phyloP scores from a whole-genome alignment of 163 green algal species.

The Scenedesmus sp. region DNA sequence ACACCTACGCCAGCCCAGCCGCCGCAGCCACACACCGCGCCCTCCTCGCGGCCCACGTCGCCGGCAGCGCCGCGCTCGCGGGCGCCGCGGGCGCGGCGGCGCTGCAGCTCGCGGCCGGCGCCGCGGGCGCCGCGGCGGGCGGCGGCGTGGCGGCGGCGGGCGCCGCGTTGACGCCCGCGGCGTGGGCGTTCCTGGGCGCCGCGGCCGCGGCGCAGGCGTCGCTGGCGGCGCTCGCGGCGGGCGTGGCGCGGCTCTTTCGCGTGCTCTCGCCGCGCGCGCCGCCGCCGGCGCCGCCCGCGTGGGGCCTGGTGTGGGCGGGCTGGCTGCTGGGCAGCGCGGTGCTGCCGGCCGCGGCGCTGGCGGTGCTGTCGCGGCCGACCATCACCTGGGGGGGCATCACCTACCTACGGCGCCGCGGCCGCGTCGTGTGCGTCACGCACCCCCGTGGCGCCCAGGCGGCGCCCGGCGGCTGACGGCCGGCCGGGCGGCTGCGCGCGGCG shows the following conservation, averaged over 20 bases:
- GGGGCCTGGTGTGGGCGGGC: constrained; percentile 1
- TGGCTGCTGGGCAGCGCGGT: constrained; percentile 16
- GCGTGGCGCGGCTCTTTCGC: constrained; percentile 7
- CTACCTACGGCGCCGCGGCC: constrained; percentile 19
- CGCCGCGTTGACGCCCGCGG: too few species aligned
- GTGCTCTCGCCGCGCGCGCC: constrained; percentile 15
- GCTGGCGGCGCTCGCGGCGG: neutral
- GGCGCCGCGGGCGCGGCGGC: neutral
- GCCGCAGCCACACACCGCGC: constrained; percentile 76
- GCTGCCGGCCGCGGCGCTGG: constrained; percentile 10
- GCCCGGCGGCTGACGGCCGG: too few species aligned
- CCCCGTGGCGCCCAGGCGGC: neutral
- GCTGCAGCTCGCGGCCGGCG: constrained; percentile 22
- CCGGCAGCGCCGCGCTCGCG: constrained; percentile 74
- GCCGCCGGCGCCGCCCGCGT: neutral
- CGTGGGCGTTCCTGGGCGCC: neutral
- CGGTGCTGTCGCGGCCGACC: neutral
- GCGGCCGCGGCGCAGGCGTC: constrained; percentile 2
- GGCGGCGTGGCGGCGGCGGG: too few species aligned
- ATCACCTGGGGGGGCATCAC: constrained; percentile 30
- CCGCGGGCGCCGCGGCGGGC: too few species aligned
- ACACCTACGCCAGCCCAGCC: constrained; percentile 84
- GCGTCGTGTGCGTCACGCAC: constrained; percentile 2
- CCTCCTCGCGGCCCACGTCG: constrained; percentile 76
- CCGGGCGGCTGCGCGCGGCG: too few species aligned